Evolutionary conservation across 257 asterid species (phyloP), one percentile per base, ranked within the genome.

Genomic region (Capsicum baccatum): DNA sequence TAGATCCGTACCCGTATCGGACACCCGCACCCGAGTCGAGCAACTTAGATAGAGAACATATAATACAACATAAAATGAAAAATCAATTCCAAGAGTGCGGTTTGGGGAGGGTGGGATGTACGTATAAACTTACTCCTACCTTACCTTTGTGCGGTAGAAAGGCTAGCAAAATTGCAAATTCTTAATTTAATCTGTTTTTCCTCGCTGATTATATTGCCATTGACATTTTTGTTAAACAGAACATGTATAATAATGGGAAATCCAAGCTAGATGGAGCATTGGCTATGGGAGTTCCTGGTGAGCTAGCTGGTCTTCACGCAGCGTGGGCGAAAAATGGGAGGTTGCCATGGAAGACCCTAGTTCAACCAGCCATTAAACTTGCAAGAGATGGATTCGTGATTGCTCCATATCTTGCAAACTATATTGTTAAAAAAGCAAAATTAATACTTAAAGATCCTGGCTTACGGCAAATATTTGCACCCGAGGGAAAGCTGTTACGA

Each of bases 271-370:
- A 7, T 5, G 98, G 99, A 44, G 93, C 96, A 39, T 80, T 96
- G 70, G 85, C 98, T 3, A 93, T 92, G 93, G 99, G 97, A 6
- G 94, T 92, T 68, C 99, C 99, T 0, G 97, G 99, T 62, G 99
- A 96, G 89, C 21, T 93, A 88, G 99, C 98, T 1, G 99, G 99
- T 79, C 97, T 96, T 67, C 91, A 96, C 17, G 85, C 19, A 42
- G 98, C 97, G 35, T 96, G 99, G 98, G 78, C 84, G 81, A 93
- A 85, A 81, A 85, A 85, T 39, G 99, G 99, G 50, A 91, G 88
- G 67, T 82, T 96, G 81, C 97, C 98, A 0, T 96, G 99, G 99
- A 89, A 66, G 83, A 76, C 90, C 47, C 80, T 96, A 87, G 86
- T 93, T 10, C 88, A 89, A 81, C 99, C 98, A 0, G 96, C 98